Evolutionary conservation across 345 rosid genomes (phyloP).

Genomic region (Salix exigua): DNA sequence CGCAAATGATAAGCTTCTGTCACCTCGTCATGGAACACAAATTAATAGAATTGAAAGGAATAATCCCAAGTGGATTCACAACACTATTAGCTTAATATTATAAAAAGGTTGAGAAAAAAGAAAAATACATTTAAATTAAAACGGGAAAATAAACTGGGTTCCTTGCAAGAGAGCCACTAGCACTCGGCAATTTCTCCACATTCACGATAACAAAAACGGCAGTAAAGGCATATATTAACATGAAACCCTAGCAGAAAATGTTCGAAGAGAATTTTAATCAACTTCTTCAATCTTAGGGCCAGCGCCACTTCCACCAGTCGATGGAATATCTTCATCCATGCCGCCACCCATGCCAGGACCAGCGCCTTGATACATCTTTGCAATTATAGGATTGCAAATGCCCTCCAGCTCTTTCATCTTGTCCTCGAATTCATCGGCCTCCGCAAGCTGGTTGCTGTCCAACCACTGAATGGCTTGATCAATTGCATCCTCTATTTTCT

Average conservation of each 20-base stretch:
- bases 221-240: not conserved
- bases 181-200: too few relatives aligned
- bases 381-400: conserved; percentile 24
- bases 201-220: not conserved
- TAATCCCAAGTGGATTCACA: too few relatives aligned
- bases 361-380: conserved; percentile 16
- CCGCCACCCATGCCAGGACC: conserved; percentile 15
- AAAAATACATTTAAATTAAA: too few relatives aligned
- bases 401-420: conserved; percentile 23
- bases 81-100: too few relatives aligned
- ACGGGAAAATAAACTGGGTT: too few relatives aligned
- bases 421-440: conserved; percentile 24
- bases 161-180: too few relatives aligned
- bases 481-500: conserved; percentile 21
- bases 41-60: too few relatives aligned
- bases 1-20: too few relatives aligned
- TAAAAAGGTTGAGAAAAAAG: too few relatives aligned
- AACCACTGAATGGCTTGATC: conserved; percentile 19
- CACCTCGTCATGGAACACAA: too few relatives aligned
- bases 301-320: conserved; percentile 15
- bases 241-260: not conserved
- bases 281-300: conserved; percentile 25
- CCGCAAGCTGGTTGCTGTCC: conserved; percentile 23
- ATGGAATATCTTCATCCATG: conserved; percentile 13
- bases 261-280: not conserved